A percentile compares a stretch with the other conserved stretches of the same genome.
Evolutionary conservation across 176 grass and related monocot genomes (phyloP).

Genomic region (Saccharum spontaneum): DNA sequence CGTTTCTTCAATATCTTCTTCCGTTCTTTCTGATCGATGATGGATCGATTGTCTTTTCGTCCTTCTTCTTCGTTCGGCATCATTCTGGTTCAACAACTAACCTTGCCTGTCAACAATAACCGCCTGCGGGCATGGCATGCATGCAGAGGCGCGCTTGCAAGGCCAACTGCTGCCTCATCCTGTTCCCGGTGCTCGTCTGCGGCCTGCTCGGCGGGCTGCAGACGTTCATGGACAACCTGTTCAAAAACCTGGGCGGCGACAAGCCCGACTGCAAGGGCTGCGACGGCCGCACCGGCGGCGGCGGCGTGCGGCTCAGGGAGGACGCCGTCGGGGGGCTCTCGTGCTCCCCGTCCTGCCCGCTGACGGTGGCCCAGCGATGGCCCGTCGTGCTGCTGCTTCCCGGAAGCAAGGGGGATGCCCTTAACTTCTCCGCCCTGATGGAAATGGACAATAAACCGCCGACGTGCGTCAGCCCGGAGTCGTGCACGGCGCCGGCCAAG

Average conservation of each 20-base stretch:
- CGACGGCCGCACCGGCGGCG: not conserved
- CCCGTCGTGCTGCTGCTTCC: conserved; percentile 14
- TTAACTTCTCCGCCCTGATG: not conserved
- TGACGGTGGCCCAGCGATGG: not conserved
- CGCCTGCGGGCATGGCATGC: too few relatives aligned
- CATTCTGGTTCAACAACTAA: too few relatives aligned
- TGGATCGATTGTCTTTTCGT: too few relatives aligned
- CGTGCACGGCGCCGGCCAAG: not conserved
- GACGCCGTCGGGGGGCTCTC: not conserved
- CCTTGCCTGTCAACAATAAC: too few relatives aligned
- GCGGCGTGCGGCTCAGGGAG: not conserved
- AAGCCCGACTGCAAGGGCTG: not conserved
- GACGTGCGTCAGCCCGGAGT: not conserved
- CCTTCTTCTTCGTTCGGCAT: too few relatives aligned
- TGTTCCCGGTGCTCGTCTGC: conserved; percentile 40
- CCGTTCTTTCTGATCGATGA: not conserved
- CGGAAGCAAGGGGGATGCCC: not conserved
- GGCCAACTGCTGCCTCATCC: conserved; percentile 33
- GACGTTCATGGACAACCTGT: not conserved
- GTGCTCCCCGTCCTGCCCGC: not conserved
- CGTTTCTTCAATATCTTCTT: too few relatives aligned
- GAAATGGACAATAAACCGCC: not conserved
- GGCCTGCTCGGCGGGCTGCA: conserved; percentile 16
- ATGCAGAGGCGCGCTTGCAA: conserved; percentile 32
- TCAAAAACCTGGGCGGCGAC: rapidly evolving